Evolutionary conservation across 306 rosid genomes (phyloP).

Genomic region (Corylus americana): DNA sequence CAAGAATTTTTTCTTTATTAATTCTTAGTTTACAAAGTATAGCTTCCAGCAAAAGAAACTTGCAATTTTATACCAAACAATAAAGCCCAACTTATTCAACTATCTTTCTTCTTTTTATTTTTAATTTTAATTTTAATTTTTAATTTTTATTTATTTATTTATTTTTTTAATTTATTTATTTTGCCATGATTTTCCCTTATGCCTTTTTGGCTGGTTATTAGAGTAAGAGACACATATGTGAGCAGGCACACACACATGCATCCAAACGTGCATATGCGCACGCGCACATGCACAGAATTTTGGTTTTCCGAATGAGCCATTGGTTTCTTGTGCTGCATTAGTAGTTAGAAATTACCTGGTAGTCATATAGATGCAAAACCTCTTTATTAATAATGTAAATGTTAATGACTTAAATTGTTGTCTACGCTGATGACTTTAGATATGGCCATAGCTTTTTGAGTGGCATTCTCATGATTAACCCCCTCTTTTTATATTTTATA

Average conservation of each 20-base stretch:
- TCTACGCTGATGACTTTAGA: background rate
- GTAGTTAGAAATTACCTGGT: background rate
- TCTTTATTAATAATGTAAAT: background rate
- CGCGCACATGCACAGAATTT: background rate
- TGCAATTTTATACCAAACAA: too few relatives aligned
- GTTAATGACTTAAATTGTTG: background rate
- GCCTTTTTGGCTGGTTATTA: background rate
- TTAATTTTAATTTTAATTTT: too few relatives aligned
- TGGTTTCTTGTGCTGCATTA: background rate
- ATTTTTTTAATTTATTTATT: too few relatives aligned
- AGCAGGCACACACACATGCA: background rate
- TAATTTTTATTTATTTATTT: too few relatives aligned
- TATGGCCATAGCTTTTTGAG: background rate
- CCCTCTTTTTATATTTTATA: background rate
- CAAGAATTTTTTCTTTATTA: background rate
- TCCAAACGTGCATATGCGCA: background rate
- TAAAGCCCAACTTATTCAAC: too few relatives aligned
- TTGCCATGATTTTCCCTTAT: background rate
- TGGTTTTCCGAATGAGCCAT: background rate
- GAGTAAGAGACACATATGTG: background rate
- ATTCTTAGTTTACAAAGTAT: background rate
- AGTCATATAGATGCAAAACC: background rate
- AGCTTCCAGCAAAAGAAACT: background rate
- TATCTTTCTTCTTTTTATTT: too few relatives aligned
- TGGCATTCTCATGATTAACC: background rate